Base-by-base conservation (phyloP, 192 early-diverging fungal species). In the Ambispora gerdemannii region DNA sequence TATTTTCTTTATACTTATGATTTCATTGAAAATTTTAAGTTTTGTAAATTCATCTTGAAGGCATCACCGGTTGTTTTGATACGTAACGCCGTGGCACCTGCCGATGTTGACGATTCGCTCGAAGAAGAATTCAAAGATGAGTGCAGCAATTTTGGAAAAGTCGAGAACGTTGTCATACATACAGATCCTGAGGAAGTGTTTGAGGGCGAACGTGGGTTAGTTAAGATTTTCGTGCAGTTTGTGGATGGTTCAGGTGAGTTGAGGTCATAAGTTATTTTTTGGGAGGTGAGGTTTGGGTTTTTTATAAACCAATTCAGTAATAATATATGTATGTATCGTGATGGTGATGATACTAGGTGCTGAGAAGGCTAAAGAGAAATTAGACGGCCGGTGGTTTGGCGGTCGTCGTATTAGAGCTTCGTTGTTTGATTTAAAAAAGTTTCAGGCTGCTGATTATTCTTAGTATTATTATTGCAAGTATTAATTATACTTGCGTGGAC, bases 301-400 rank as follows among this genome's bases (percentile, higher is more conserved):
- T n/a, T n/a, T n/a, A n/a, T n/a, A n/a, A n/a, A n/a, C n/a, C n/a
- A n/a, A n/a, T n/a, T n/a, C n/a, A n/a, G n/a, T n/a, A n/a, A n/a
- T n/a, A n/a, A n/a, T n/a, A n/a, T n/a, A n/a, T n/a, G n/a, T n/a
- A n/a, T n/a, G n/a, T n/a, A n/a, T n/a, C n/a, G n/a, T n/a, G n/a
- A n/a, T n/a, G n/a, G n/a, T n/a, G n/a, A n/a, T n/a, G n/a, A n/a
- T n/a, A n/a, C 20, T 7, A 87, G 88, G 78, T 76, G 83, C 88
- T 6, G 74, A 71, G 3, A 82, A 83, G 27, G 91, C 94, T 15
- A 63, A 83, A 32, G 78, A 77, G 62, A 85, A 86, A 35, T 78
- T 96, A 36, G 82, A 93, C 65, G 87, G 88, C 28, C 86, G 94
- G 32, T 94, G 87, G 82, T 96, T 96, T 78, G 92, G 88, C 35